Base-by-base conservation (phyloP, 176 grass and related monocot species). In the Bonia amplexicaulis region DNA sequence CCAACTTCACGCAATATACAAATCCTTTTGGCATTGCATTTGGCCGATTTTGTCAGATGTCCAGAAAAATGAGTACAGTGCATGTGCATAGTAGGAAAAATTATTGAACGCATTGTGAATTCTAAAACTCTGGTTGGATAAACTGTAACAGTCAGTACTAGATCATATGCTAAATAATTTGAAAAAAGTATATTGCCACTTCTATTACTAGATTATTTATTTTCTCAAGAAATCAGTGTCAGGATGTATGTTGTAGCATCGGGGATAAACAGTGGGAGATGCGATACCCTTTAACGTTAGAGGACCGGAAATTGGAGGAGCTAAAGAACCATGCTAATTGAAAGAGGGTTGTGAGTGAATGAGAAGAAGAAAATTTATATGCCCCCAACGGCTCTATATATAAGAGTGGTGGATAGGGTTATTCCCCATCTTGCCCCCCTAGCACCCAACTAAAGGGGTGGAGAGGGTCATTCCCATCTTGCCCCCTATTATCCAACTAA, bases 11-110 rank as follows among this genome's bases (percentile, higher is more conserved):
- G 44, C 26, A 15, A 12, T n/a, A 71, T 51, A 31, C 47, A 86
- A 64, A 62, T 82, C 31, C 14, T 83, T 86, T 80, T 88, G n/a
- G 23, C 26, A 65, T 71, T 60, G 16, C 63, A 70, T 72, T 40
- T 63, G 0, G 2, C 48, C 78, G 55, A 59, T 85, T 76, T 79
- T 82, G n/a, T 51, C 39, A 37, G 47, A 42, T 80, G 11, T 73
- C 27, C 71, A 53, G 46, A 42, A 78, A 22, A 73, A 78, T 78
- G 54, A 86, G 46, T 77, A 33, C 25, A 27, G 14, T 82, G 26
- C 25, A 76, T 77, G 27, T 55, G 45, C 55, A 8, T 46, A 57
- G 81, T 49, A 79, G 12, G 19, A 48, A 47, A 73, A 51, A 68
- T 9, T 62, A 80, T 67, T 80, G 46, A 72, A n/a, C 65, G 42